Base-by-base conservation (phyloP, 2,329 filamentous ascomycete species). In the Leptographium lundbergii region DNA sequence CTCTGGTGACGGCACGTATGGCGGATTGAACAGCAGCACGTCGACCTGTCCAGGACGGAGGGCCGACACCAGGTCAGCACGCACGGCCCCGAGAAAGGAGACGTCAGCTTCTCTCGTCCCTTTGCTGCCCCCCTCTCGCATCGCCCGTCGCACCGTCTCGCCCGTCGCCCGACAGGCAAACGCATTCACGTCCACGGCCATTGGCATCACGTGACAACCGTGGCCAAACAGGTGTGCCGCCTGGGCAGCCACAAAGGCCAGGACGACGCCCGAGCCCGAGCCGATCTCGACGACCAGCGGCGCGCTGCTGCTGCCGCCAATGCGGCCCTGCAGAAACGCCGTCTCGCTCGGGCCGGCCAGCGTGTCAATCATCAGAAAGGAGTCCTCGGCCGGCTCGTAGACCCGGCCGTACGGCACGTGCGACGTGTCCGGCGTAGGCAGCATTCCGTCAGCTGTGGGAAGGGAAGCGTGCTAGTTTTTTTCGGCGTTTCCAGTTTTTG, bases 341-440 rank as follows among this genome's bases (percentile, higher is more conserved):
- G 77, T 81, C 72, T 96, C 90, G 2, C 80, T 70, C 0, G 76
- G 61, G 1, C 85, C 87, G 0, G 91, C 92, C 52, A 99, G 80
- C 0, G 91, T 95, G 74, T 99, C 92, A 34, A 99, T 82, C 55
- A 99, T 81, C 52, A 99, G 82, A 69, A 90, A 99, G 6, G 91
- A 96, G 75, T 99, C 94, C 73, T 99, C 94, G 13, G 92, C 87
- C 42, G 94, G 94, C 69, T 96, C 91, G 74, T 99, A 99, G 65
- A 97, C 86, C 59, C 87, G 84, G 70, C 89, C 82, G 73, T 91
- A 95, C 58, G 87, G 82, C 61, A 97, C 89, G 74, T 99, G 94
- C 25, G 88, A 88, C 3, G 94, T 99, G 60, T 89, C 89, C 17
- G 94, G 94, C 1, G 94, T 99, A 11, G 92, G 91, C 32, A 99